Conservation (phyloP, 2,329 filamentous ascomycete species). For the Colletotrichum sp. region DNA sequence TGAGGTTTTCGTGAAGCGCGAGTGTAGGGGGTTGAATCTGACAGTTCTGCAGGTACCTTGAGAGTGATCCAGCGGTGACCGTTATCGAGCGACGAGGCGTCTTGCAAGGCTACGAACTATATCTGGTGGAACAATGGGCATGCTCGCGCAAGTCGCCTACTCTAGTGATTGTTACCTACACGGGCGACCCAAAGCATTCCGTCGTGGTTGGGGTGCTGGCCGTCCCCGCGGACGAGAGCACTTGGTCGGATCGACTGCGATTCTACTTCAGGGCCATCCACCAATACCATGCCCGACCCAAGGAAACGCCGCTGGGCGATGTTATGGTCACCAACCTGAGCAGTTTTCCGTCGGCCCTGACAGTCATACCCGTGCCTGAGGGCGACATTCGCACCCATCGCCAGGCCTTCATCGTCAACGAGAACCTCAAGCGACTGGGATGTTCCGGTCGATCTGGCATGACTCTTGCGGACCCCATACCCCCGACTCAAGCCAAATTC, state of each 20-base stretch:
- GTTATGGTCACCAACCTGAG: slow-evolving; percentile 95
- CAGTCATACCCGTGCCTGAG: slow-evolving; percentile 87
- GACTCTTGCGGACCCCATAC: slow-evolving; percentile 77
- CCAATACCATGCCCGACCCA: slow-evolving; percentile 83
- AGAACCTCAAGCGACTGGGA: slow-evolving; percentile 88
- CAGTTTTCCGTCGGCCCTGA: slow-evolving; percentile 88
- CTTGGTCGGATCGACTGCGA: slow-evolving; percentile 80
- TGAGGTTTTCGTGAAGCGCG: slow-evolving; percentile 31
- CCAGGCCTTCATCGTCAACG: slow-evolving; percentile 89
- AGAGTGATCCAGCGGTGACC: slow-evolving; percentile 79
- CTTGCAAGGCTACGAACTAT: slow-evolving; percentile 87
- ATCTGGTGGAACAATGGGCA: slow-evolving; percentile 97
- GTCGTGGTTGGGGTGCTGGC: slow-evolving; percentile 82
- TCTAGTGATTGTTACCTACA: slow-evolving; percentile 91
- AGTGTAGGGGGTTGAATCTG: neutral
- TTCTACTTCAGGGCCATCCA: slow-evolving; percentile 87
- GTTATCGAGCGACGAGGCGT: slow-evolving; percentile 74
- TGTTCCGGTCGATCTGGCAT: slow-evolving; percentile 91
- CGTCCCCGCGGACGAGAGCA: slow-evolving; percentile 78
- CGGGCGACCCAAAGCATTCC: slow-evolving; percentile 79
- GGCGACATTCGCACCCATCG: slow-evolving; percentile 83
- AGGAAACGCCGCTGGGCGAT: slow-evolving; percentile 81
- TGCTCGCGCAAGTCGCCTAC: slow-evolving; percentile 91
- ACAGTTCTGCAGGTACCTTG: slow-evolving; percentile 67
- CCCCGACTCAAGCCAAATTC: slow-evolving; percentile 89